phyloP scores from a whole-genome alignment of 169 alveolate species.

The Eimeria brunetti region DNA sequence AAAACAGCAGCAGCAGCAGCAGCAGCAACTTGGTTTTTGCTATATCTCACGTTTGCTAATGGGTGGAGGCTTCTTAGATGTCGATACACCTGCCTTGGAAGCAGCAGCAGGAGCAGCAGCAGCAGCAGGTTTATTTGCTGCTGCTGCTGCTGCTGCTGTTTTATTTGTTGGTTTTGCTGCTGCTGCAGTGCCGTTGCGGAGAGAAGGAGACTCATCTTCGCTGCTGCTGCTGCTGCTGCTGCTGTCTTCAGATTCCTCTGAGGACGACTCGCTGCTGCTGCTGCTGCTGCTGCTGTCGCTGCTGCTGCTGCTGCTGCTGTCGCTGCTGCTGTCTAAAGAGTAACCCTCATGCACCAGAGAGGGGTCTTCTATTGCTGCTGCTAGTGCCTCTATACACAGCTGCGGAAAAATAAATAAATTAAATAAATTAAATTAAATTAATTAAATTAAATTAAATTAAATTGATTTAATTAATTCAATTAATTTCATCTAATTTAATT shows the following conservation, averaged over 20 bases:
- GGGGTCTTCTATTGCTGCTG: not conserved
- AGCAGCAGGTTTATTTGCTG: not conserved
- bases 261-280: not conserved
- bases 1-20: no score
- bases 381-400: not conserved
- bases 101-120: not conserved
- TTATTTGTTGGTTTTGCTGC: not conserved
- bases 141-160: conserved; percentile 49
- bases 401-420: no score
- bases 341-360: no score
- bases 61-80: no score
- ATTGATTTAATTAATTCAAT: not conserved
- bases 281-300: conserved; percentile 5
- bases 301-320: conserved; percentile 42
- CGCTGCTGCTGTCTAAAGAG: conserved; percentile 18
- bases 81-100: not conserved
- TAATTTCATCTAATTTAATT: not conserved
- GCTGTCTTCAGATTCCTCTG: not conserved
- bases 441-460: not conserved
- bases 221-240: not conserved
- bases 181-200: not conserved
- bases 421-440: not conserved
- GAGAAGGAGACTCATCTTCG: not conserved
- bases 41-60: no score
- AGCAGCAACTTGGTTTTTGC: no score